Conservation (phyloP, 2,329 filamentous ascomycete genomes). For the Arthrobotrys conoides region DNA sequence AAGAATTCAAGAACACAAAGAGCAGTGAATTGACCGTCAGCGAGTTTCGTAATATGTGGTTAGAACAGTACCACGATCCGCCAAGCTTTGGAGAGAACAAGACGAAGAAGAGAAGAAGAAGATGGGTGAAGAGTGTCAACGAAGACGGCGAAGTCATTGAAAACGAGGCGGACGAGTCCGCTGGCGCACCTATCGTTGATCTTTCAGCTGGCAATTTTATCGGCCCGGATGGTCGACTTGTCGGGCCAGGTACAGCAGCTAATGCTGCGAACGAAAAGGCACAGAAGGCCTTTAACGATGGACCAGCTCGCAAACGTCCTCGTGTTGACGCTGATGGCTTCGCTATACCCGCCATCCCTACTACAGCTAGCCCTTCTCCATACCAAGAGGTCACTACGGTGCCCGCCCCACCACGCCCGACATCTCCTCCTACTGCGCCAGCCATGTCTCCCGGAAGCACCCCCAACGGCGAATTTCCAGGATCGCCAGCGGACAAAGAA, state of each 20-base stretch:
- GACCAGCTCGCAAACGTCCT: constrained; percentile 59
- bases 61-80: constrained; percentile 83
- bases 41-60: constrained; percentile 81
- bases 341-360: constrained; percentile 69
- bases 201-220: constrained; percentile 52
- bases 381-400: constrained; percentile 36
- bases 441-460: constrained; percentile 48
- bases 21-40: constrained; percentile 88
- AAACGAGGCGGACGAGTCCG: constrained; percentile 64
- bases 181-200: constrained; percentile 62
- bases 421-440: constrained; percentile 39
- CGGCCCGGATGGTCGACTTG: constrained; percentile 31
- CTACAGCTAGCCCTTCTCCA: constrained; percentile 64
- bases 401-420: constrained; percentile 32
- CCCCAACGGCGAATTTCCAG: constrained; percentile 64
- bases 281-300: constrained; percentile 29
- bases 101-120: constrained; percentile 68
- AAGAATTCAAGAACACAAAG: constrained; percentile 90
- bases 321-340: constrained; percentile 78
- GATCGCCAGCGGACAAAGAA: constrained; percentile 64
- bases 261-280: constrained; percentile 44
- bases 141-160: constrained; percentile 66
- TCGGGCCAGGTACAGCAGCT: constrained; percentile 43
- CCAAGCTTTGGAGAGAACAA: constrained; percentile 82
- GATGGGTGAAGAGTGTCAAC: constrained; percentile 62